Evolutionary conservation across 495 filamentous ascomycete genomes (phyloP), one percentile per base, ranked within the genome.

Genomic region (Lophium mytilinum): DNA sequence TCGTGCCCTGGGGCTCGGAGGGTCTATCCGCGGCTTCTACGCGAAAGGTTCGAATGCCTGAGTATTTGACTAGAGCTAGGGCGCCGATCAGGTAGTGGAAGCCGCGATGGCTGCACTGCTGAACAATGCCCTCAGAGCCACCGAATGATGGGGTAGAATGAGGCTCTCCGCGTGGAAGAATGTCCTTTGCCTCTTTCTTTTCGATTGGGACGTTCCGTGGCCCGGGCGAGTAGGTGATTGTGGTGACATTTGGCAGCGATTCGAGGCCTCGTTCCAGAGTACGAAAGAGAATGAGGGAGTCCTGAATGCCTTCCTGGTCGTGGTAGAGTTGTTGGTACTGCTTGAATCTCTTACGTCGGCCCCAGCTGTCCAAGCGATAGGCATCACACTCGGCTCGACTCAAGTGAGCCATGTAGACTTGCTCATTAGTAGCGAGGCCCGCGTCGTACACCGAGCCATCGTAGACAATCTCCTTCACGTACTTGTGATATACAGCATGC

Each of bases 381-480:
- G 14, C 45, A 48, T 15, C 21, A 24, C 15, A 18, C 12, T 9
- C 3, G 33, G 14, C 11, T 14, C 6, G 6, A 21, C 14, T 36
- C 36, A 37, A 52, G 37, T 52, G 33, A 15, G 15, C 15, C 33
- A 37, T 52, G 24, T 51, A 56, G 3, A 17, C 15, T 3, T 37
- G 17, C 41, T 42, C 50, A 19, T 37, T 50, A 33, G 17, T 34
- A 0, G 59, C 55, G 11, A 56, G 48, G 3, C 4, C 21, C 41
- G 2, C n/a, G 14, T 53, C 37, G 50, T 60, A 64, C 4, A 53
- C 43, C 0, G 57, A 56, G 0, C 57, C 61, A 51, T 64, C 61
- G 37, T 53, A 64, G 17, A 64, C 36, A 3, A 64, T 57, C 36
- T 59, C 56, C 21, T 64, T 60, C 37, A 60, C 61, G 46, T 57